Evolutionary conservation across 495 filamentous ascomycete genomes (phyloP).

Genomic region (Neurospora sp.): DNA sequence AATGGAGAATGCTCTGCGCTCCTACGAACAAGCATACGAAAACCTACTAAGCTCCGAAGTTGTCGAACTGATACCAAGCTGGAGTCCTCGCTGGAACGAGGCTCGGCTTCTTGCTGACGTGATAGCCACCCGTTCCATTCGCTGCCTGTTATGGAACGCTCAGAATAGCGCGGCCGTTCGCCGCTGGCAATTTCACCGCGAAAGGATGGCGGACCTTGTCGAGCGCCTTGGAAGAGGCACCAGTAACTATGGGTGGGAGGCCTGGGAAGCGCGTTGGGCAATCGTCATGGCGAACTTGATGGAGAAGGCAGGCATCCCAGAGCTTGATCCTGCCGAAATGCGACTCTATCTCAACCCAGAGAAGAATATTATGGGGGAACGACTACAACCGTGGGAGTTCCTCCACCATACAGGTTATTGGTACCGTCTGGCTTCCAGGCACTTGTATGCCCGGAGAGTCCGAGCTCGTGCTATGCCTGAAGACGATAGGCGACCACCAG

Average conservation of each 20-base stretch:
- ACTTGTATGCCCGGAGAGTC: slow-evolving; percentile 46
- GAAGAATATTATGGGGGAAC: slow-evolving; percentile 56
- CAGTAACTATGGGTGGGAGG: slow-evolving; percentile 74
- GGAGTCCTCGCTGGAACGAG: slow-evolving; percentile 80
- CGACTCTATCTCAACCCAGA: slow-evolving; percentile 53
- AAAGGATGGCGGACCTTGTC: slow-evolving; percentile 59
- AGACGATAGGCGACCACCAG: slow-evolving; percentile 60
- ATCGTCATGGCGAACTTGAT: slow-evolving; percentile 72
- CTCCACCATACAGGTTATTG: slow-evolving; percentile 87
- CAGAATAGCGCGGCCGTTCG: slow-evolving; percentile 64
- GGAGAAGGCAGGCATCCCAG: slow-evolving; percentile 45
- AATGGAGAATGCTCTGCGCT: slow-evolving; percentile 72
- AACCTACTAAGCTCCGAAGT: slow-evolving; percentile 68
- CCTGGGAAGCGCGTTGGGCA: slow-evolving; percentile 79
- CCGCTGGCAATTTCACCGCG: slow-evolving; percentile 64
- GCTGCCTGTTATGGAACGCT: slow-evolving; percentile 67
- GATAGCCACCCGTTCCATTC: slow-evolving; percentile 65
- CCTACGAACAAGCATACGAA: slow-evolving; percentile 78
- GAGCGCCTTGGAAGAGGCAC: slow-evolving; percentile 76
- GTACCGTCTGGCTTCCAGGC: slow-evolving; percentile 59
- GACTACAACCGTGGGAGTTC: slow-evolving; percentile 63
- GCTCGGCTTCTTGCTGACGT: slow-evolving; percentile 70
- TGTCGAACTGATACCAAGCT: slow-evolving; percentile 76
- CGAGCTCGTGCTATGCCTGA: slow-evolving; percentile 60
- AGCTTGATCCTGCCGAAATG: slow-evolving; percentile 24